Conservation (phyloP, 2,329 filamentous ascomycete genomes). For the Pseudogymnoascus sp. region DNA sequence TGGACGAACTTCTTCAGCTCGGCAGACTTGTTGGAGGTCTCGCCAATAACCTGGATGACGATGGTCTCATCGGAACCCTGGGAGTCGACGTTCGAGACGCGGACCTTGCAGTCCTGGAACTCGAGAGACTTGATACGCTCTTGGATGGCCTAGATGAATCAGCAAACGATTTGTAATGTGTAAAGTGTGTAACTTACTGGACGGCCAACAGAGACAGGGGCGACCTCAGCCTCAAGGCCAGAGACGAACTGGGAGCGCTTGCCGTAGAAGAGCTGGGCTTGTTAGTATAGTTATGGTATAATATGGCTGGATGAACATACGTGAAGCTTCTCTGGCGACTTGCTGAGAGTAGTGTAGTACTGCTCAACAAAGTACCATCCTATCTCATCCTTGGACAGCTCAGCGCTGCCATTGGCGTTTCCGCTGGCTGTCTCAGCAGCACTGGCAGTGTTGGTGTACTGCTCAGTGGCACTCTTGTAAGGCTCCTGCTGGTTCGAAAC, state of each 20-base stretch:
- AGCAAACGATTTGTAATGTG: slow-evolving; percentile 12
- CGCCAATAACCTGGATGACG: slow-evolving; percentile 94
- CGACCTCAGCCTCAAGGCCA: slow-evolving; percentile 82
- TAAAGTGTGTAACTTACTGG: slow-evolving; percentile 53
- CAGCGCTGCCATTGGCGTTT: slow-evolving; percentile 35
- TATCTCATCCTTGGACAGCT: slow-evolving; percentile 79
- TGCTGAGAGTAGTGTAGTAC: slow-evolving; percentile 97
- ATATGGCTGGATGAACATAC: slow-evolving; percentile 36
- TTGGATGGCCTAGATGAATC: slow-evolving; percentile 65
- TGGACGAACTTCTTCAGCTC: slow-evolving; percentile 95
- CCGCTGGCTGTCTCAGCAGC: slow-evolving; percentile 22
- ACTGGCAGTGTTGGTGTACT: slow-evolving; percentile 28
- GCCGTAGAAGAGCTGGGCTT: slow-evolving; percentile 75
- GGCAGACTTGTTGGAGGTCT: slow-evolving; percentile 88
- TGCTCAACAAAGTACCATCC: slow-evolving; percentile 99
- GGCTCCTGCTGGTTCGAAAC: slow-evolving; percentile 29
- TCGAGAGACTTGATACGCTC: slow-evolving; percentile 89
- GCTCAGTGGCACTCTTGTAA: slow-evolving; percentile 28
- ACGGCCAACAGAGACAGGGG: slow-evolving; percentile 79
- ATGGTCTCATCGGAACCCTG: slow-evolving; percentile 91
- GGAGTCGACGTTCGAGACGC: slow-evolving; percentile 94
- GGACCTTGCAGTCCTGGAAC: slow-evolving; percentile 97
- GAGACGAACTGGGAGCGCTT: slow-evolving; percentile 94
- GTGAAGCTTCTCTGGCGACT: slow-evolving; percentile 86
- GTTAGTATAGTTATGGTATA: slow-evolving; percentile 3